Conservation (phyloP, 352 stramenopile genomes). For the Phytophthora kernoviae region DNA sequence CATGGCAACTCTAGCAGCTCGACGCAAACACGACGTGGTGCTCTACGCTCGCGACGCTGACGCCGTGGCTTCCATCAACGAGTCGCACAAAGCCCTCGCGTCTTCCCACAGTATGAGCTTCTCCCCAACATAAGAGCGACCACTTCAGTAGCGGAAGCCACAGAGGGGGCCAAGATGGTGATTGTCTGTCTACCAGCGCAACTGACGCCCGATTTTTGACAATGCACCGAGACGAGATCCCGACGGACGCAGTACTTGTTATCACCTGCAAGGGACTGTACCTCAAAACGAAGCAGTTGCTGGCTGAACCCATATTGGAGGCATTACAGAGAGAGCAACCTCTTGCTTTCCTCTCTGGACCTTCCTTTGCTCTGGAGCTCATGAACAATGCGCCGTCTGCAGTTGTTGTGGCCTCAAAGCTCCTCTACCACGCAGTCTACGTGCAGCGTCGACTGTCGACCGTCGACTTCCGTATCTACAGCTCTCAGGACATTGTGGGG, state of each 20-base stretch:
- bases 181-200: slow-evolving; percentile 97
- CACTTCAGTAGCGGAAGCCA: slow-evolving; percentile 84
- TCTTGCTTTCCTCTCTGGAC: slow-evolving; percentile 95
- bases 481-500: slow-evolving; percentile 94
- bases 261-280: slow-evolving; percentile 97
- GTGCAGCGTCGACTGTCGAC: slow-evolving; percentile 87
- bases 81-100: slow-evolving; percentile 89
- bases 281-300: slow-evolving; percentile 94
- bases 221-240: slow-evolving; percentile 88
- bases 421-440: slow-evolving; percentile 88
- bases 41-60: slow-evolving; percentile 89
- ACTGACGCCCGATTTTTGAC: slow-evolving; percentile 92
- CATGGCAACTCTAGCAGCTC: slow-evolving; percentile 92
- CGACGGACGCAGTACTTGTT: slow-evolving; percentile 90
- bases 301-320: slow-evolving; percentile 94
- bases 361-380: slow-evolving; percentile 97
- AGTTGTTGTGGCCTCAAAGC: slow-evolving; percentile 95
- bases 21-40: slow-evolving; percentile 91
- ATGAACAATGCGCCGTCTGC: slow-evolving; percentile 94
- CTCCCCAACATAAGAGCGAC: slow-evolving; percentile 88
- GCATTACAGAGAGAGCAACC: slow-evolving; percentile 91
- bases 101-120: slow-evolving; percentile 91
- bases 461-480: slow-evolving; percentile 95
- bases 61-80: slow-evolving; percentile 92
- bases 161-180: slow-evolving; percentile 90